Evolutionary conservation across 768 basidiomycete species (phyloP).

Genomic region (Boletus pseudo-olivaceus): DNA sequence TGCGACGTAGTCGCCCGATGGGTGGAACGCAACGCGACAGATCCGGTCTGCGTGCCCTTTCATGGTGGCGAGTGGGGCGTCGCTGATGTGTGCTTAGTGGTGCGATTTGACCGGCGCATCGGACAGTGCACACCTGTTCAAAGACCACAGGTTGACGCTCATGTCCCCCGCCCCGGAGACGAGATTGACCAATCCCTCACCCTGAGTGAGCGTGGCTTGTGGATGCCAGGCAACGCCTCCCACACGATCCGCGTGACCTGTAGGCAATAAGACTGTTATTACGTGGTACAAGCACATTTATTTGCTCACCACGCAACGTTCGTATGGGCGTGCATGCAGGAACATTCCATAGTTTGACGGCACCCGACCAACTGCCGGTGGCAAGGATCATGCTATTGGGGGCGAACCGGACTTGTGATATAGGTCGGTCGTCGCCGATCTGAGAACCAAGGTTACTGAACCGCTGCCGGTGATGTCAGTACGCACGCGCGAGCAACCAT

Average conservation of each 20-base stretch:
- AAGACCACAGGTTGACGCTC: conserved; percentile 83
- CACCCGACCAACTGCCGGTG: conserved; percentile 95
- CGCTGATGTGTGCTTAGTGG: conserved; percentile 43
- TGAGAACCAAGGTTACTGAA: conserved; percentile 94
- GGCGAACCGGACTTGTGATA: conserved; percentile 91
- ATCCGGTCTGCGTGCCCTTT: conserved; percentile 89
- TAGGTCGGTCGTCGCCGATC: conserved; percentile 94
- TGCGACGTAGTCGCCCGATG: conserved; percentile 89
- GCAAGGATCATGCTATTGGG: conserved; percentile 87
- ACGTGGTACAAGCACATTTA: not conserved
- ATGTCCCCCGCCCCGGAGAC: conserved; percentile 90
- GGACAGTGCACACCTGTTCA: conserved; percentile 58
- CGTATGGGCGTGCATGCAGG: conserved; percentile 81
- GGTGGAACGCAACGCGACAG: conserved; percentile 94
- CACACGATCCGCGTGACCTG: conserved; percentile 86
- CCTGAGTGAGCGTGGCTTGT: conserved; percentile 72
- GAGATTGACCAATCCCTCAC: conserved; percentile 68
- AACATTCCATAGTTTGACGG: conserved; percentile 92
- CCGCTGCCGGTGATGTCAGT: conserved; percentile 46
- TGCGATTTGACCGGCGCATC: not conserved
- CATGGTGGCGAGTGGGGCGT: conserved; percentile 79
- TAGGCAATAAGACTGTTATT: conserved; percentile 4
- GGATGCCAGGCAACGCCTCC: conserved; percentile 99
- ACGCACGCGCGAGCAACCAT: not conserved
- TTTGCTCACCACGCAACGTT: conserved; percentile 62